phyloP scores from a whole-genome alignment of 2,329 filamentous ascomycete species.

The Colletotrichum neosansevieriae region DNA sequence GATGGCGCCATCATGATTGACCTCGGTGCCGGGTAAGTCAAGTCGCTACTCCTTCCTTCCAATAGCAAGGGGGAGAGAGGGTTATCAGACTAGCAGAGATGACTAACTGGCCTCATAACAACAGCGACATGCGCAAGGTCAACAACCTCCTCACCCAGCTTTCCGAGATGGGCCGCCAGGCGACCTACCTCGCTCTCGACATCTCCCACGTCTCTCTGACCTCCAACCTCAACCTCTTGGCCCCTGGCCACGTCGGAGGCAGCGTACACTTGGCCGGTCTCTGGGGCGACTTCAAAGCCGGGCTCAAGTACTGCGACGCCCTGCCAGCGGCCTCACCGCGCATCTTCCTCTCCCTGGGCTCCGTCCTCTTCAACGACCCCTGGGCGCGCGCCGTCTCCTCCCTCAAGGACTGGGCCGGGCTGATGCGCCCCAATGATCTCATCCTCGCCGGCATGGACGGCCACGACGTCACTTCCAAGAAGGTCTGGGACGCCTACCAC shows the following conservation, averaged over 20 bases:
- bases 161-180: constrained; percentile 45
- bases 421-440: constrained; percentile 50
- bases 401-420: constrained; percentile 52
- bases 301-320: constrained; percentile 47
- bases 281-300: constrained; percentile 55
- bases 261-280: constrained; percentile 52
- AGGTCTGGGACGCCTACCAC: constrained; percentile 57
- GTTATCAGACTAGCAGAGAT: not conserved
- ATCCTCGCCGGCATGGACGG: constrained; percentile 58
- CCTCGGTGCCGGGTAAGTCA: constrained; percentile 55
- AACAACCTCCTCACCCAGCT: constrained; percentile 52
- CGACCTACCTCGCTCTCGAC: constrained; percentile 55
- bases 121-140: constrained; percentile 56
- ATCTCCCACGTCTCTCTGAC: constrained; percentile 53
- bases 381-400: constrained; percentile 51
- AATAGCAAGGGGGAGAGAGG: no score
- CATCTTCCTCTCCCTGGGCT: constrained; percentile 50
- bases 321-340: constrained; percentile 10
- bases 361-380: constrained; percentile 56
- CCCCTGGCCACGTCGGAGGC: constrained; percentile 45
- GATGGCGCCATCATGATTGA: constrained; percentile 52
- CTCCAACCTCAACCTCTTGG: constrained; percentile 50
- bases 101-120: not conserved
- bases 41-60: not conserved
- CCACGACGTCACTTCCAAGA: constrained; percentile 51